Percentiles rank a stretch among this genome's conserved stretches.
Evolutionary conservation across 2,329 filamentous ascomycete genomes (phyloP).

Genomic region (Alternaria sp.): DNA sequence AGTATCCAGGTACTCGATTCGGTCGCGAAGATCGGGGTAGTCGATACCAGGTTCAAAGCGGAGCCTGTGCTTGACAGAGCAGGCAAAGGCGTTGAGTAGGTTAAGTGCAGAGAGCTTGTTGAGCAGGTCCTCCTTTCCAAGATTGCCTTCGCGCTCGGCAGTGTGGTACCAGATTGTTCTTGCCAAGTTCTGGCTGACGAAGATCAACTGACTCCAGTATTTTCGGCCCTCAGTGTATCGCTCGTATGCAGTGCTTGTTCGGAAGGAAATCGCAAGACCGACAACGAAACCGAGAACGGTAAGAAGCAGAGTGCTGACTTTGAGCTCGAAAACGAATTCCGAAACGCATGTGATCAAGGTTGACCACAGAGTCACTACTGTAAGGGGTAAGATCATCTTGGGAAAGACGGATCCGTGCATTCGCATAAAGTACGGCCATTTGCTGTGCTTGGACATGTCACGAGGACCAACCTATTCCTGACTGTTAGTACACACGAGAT

Average conservation of each 20-base stretch:
- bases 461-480: conserved; percentile 64
- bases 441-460: conserved; percentile 76
- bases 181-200: conserved; percentile 65
- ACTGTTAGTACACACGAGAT: conserved; percentile 19
- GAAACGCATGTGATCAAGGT: conserved; percentile 66
- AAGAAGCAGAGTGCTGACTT: conserved; percentile 72
- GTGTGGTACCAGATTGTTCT: conserved; percentile 85
- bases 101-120: conserved; percentile 78
- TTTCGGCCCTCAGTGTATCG: conserved; percentile 68
- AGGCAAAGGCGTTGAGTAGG: conserved; percentile 78
- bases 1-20: conserved; percentile 77
- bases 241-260: conserved; percentile 79
- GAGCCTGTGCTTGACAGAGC: conserved; percentile 80
- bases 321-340: conserved; percentile 58
- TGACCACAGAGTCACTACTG: conserved; percentile 70
- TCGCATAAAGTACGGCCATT: conserved; percentile 77
- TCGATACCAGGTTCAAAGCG: conserved; percentile 83
- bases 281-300: conserved; percentile 85
- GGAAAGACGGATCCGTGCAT: conserved; percentile 79
- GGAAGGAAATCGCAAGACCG: conserved; percentile 78
- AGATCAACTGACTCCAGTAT: conserved; percentile 67
- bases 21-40: conserved; percentile 75
- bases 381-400: conserved; percentile 74
- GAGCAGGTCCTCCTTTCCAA: conserved; percentile 72
- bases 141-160: conserved; percentile 64